Base-by-base conservation (phyloP, 148 eudicot species). In the Diospyros lotus region DNA sequence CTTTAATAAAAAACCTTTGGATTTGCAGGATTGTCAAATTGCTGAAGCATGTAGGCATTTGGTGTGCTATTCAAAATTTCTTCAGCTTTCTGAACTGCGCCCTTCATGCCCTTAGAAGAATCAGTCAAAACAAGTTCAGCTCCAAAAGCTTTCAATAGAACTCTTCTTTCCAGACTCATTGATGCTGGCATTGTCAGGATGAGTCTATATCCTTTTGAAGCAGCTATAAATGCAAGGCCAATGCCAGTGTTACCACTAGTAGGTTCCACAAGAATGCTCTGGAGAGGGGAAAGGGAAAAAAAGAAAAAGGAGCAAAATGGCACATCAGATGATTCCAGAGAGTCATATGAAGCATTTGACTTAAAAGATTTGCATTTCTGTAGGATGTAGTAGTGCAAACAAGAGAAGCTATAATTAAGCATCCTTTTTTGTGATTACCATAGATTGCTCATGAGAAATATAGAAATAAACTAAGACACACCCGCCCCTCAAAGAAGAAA, bases 161-260 rank as follows among this genome's bases (percentile, higher is more conserved):
- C 99, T 78, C 99, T 89, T 84, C 99, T 91, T 73, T 96, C 99
- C 78, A 96, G 81, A 85, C 98, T 95, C 97, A 95, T 95, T 15
- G 98, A 95, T 38, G 97, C 85, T 43, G 98, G 98, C 98, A 95
- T 96, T 50, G 99, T 96, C 81, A 96, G 80, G 76, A 89, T 88
- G 64, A 96, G 89, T 78, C 84, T 93, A 80, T 96, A 96, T 77
- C 99, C 99, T 84, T 82, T 93, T 78, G 98, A 87, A 81, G 99
- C 99, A 80, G 98, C 99, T 48, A 93, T 89, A 76, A 96, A 96
- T 60, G 99, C 97, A 77, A 93, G 99, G 38, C 98, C 99, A 44
- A 96, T 96, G 79, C 99, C 99, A 4, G 99, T 96, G 70, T 96
- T 96, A 59, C 99, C 99, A 86, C 99, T 96, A 1, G 99, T 96